Conservation (phyloP, 805 yeast species). For the Pichia manshurica region DNA sequence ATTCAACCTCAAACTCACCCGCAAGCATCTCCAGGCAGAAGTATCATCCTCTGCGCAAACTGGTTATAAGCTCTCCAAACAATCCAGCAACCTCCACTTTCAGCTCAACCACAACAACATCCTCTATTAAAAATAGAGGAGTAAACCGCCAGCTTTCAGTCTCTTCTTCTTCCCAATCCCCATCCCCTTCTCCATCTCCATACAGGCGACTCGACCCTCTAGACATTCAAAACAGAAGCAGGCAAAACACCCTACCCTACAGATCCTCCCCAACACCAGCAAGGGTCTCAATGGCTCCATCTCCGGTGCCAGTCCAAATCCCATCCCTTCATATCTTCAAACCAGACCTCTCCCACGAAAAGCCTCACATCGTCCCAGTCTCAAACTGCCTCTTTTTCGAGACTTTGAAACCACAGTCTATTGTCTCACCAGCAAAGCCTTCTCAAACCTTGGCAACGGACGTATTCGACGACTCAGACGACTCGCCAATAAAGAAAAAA, state of each 20-base stretch:
- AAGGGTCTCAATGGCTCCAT: no score
- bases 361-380: background rate
- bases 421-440: background rate
- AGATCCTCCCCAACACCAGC: no score
- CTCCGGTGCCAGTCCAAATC: no score
- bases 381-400: conserved; percentile 6
- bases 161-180: background rate
- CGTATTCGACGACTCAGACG: background rate
- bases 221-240: no score
- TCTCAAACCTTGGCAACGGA: conserved; percentile 1
- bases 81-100: background rate
- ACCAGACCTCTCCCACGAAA: background rate
- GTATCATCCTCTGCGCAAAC: conserved; percentile 8
- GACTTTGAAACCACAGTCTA: background rate
- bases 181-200: conserved; percentile 1
- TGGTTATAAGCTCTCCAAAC: conserved; percentile 5
- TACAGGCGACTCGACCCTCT: no score
- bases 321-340: background rate
- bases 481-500: background rate
- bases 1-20: background rate
- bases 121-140: no score
- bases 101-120: background rate
- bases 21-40: background rate
- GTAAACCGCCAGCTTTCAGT: no score
- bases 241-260: no score